A percentile compares a stretch with the other conserved stretches of the same genome.
phyloP scores from a whole-genome alignment of 495 filamentous ascomycete genomes.

The Melanomma pulvis-pyrius region DNA sequence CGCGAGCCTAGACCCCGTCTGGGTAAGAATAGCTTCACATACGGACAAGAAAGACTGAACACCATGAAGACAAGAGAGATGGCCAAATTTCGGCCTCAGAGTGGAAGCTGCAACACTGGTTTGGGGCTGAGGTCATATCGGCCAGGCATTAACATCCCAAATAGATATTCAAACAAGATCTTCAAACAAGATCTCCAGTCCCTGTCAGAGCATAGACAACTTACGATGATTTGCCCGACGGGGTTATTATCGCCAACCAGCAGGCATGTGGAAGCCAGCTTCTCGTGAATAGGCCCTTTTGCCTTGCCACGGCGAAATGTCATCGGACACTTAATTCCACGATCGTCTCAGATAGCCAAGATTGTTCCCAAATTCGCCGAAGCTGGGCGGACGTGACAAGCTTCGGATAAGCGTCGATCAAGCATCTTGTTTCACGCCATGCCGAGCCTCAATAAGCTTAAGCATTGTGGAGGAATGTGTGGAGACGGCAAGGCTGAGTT shows the following conservation, averaged over 20 bases:
- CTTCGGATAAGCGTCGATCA: no score
- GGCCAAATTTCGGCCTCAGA: background rate
- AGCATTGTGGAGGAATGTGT: background rate
- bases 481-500: background rate
- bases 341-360: constrained; percentile 1
- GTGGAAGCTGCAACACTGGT: background rate
- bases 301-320: background rate
- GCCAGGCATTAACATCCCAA: no score
- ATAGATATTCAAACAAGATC: no score
- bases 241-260: background rate
- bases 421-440: no score
- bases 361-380: background rate
- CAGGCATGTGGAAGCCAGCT: background rate
- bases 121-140: background rate
- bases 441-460: no score
- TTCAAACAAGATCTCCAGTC: no score
- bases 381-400: no score
- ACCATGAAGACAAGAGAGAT: background rate
- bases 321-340: background rate
- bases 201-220: no score
- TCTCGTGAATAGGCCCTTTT: background rate
- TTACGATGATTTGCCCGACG: background rate
- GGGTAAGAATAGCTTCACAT: no score
- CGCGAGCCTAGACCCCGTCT: background rate
- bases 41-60: background rate